phyloP scores from a whole-genome alignment of 768 basidiomycete genomes.

The Auricularia heimuer region DNA sequence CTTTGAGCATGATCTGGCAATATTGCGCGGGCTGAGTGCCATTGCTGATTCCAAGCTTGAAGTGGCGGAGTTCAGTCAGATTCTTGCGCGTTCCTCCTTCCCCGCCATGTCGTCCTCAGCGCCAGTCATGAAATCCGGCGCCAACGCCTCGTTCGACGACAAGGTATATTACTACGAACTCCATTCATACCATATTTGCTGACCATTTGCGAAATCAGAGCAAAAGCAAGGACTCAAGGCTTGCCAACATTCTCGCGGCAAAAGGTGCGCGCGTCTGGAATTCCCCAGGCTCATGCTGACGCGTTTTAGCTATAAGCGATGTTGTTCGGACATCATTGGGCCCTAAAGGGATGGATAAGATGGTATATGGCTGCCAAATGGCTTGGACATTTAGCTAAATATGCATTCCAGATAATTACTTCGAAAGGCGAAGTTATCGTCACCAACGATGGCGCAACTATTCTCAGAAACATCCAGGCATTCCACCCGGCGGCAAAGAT shows the following conservation, averaged over 20 bases:
- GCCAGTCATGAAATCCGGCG: conserved; percentile 33
- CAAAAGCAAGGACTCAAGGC: conserved; percentile 95
- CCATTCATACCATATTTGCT: background rate
- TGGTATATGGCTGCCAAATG: conserved; percentile 40
- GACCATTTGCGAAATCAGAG: conserved; percentile 42
- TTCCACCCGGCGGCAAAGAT: conserved; percentile 98
- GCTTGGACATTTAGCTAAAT: background rate
- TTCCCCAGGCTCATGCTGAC: background rate
- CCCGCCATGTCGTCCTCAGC: conserved; percentile 13
- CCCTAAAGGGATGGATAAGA: conserved; percentile 99
- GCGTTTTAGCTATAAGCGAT: conserved; percentile 77
- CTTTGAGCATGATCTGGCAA: too few relatives aligned
- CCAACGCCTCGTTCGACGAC: conserved; percentile 79
- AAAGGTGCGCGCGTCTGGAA: conserved; percentile 50
- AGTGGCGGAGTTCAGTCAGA: too few relatives aligned
- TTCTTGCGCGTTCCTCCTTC: background rate
- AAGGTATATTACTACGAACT: conserved; percentile 38
- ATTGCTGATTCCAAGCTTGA: too few relatives aligned
- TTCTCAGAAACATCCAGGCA: conserved; percentile 89
- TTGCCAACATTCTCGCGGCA: conserved; percentile 96
- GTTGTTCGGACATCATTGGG: conserved; percentile 94
- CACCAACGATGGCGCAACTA: conserved; percentile 98
- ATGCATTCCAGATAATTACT: conserved; percentile 71
- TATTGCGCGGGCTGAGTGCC: too few relatives aligned
- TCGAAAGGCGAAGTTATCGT: conserved; percentile 94